Evolutionary conservation across 441 rosid genomes (phyloP), one percentile per base, ranked within the genome.

Genomic region (Eutrema salsugineum): DNA sequence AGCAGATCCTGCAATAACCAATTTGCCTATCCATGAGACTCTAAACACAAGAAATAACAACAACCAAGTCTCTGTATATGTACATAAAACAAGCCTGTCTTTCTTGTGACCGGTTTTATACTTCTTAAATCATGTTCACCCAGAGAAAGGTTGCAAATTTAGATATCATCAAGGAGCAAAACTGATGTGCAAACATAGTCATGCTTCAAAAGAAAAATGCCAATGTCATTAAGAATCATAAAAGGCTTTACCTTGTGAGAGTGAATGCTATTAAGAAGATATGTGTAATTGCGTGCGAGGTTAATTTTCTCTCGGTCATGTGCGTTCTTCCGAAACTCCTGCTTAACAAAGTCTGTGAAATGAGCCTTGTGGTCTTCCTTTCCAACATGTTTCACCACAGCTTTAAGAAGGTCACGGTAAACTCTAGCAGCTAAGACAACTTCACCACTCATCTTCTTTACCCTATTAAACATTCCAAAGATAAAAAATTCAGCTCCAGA

Each of bases 231-330:
- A 8, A 71, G 27, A 32, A 14, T 8, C 42, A 43, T 2, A 5
- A 48, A 56, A 84, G 60, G 57, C 50, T 59, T 11, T 71, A 90
- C 97, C 97, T 83, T 88, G 78, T 93, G 99, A 76, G 90, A 89
- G 75, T 93, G 97, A 59, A 93, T 89, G 65, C 91, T 87, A 72
- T 84, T 85, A 59, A 91, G 84, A 39, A 91, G 81, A 75, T 68
- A 83, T 2, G 88, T 78, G 72, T 93, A 91, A 42, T 91, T 83
- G 5, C 78, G 83, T 28, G 93, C 96, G 27, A 81, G 81, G 73
- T 80, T 88, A 20, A 89, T 70, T 75, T 82, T 90, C 80, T 86
- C 91, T 63, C 72, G 81, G 33, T 77, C 49, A 50, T 83, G 68
- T 24, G 66, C 59, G 60, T 80, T 87, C 63, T 81, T 93, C 10